Base-by-base conservation (phyloP, 768 basidiomycete species). In the Megacollybia marginata region DNA sequence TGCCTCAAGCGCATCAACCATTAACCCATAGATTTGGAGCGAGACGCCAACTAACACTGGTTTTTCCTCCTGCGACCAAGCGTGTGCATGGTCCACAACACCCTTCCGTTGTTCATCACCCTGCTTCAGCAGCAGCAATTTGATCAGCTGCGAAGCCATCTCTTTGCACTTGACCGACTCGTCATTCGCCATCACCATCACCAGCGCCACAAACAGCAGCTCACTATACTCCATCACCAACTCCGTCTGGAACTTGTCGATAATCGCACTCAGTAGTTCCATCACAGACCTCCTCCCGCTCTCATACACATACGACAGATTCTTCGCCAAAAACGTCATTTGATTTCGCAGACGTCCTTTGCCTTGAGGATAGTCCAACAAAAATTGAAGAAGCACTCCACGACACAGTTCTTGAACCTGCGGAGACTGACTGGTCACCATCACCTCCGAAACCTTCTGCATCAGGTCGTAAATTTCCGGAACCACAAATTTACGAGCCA, bases 391-490 rank as follows among this genome's bases (percentile, higher is more conserved):
- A 20, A 95, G 74, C 31, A 92, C 80, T 43, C 85, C 82, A 16
- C 96, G 85, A 52, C 91, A 95, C 9, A 89, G 80, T 62, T 96
- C 93, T 61, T 94, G 94, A 8, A 95, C 91, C 57, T 88, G 85
- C 0, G 82, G 65, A 2, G 94, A 92, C 64, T 98, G 95, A 56
- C 80, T 93, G 11, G 92, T 94, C 36, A 99, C 91, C 75, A 96
- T 83, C 57, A 95, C 80, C 55, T 92, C 85, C 3, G 92, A 83
- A 18, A 97, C 83, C 51, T 83, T 83, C 52, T 91, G 90, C 94
- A 99, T 97, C 33, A 94, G 68, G 64, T 98, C 94, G 68, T 99
- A 99, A 46, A 99, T 86, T 65, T 98, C 96, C 0, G 91, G 91
- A 0, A 95, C 90, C 32, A 98, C 83, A 54, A 98, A 88, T 61